Evolutionary conservation across 2,329 filamentous ascomycete genomes (phyloP).

Genomic region (Colletotrichum melonis): DNA sequence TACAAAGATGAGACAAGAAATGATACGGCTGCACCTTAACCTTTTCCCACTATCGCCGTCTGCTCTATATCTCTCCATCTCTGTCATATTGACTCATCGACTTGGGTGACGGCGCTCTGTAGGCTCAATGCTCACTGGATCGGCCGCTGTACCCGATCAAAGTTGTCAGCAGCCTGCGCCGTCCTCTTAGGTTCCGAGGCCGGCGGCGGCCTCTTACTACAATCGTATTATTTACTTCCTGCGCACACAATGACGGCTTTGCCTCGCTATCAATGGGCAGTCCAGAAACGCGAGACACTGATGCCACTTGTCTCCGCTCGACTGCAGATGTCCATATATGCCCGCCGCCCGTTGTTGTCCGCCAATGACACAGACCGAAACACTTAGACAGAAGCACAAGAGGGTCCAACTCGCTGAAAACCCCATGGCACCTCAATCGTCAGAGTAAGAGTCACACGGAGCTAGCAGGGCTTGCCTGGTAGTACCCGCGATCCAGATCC

Average conservation of each 20-base stretch:
- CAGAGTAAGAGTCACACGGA: constrained; percentile 31
- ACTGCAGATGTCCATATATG: constrained; percentile 32
- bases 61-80: not conserved
- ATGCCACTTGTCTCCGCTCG: constrained; percentile 33
- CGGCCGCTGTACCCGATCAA: constrained; percentile 8
- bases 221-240: constrained; percentile 19
- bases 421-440: constrained; percentile 18
- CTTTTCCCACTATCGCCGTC: not conserved
- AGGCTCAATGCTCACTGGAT: not conserved
- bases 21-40: not conserved
- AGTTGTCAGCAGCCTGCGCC: not conserved
- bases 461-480: constrained; percentile 21
- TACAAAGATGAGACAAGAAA: not conserved
- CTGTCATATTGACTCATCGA: not conserved
- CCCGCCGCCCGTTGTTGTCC: constrained; percentile 29
- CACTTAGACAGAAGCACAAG: not conserved
- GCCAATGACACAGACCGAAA: constrained; percentile 26
- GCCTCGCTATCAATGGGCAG: constrained; percentile 28
- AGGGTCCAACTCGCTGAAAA: constrained; percentile 4
- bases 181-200: constrained; percentile 13
- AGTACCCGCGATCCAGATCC: constrained; percentile 30
- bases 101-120: not conserved
- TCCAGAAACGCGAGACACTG: constrained; percentile 24
- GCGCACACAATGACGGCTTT: constrained; percentile 16
- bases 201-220: constrained; percentile 13